Evolutionary conservation across 371 early-diverging fungal genomes (phyloP), one percentile per base, ranked within the genome.

Genomic region (Mucor saturninus): DNA sequence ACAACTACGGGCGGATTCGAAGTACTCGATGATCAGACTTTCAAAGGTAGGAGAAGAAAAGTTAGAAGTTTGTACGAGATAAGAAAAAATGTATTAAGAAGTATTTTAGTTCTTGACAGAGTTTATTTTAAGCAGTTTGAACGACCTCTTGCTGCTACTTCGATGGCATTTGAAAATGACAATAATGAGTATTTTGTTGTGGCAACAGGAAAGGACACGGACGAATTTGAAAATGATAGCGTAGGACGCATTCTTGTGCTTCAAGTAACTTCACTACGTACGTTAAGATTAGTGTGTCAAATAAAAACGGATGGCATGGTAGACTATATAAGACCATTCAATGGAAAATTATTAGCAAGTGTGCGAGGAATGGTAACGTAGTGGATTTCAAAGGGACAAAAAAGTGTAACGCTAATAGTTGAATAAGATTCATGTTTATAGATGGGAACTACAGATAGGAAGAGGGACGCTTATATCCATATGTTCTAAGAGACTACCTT

Each of bases 1-100:
- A 69, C 61, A 56, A 77, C 53, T 62, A 92, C 70, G n/a, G 72
- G 57, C 72, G 85, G 30, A 64, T 79, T 73, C 65, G 85, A 88
- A 7, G 65, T 95, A 0, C 66, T 91, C 9, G 95, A 94, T 58
- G 91, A 90, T 54, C 86, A 88, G 56, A 82, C 83, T 0, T 91
- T 90, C 78, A 87, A 88, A 15, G 64, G 91, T 88, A 74, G 72
- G 73, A n/a, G 5, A 4, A 13, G 21, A 21, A 21, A 21, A 21
- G 21, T 21, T 21, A 38, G 13, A 28, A 26, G 13, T 9, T 32
- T 14, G 4, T 11, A 49, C 8, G 14, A 45, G 37, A 58, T 56
- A 54, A 8, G 38, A 26, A n/a, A 28, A 42, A 31, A 46, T 39
- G 6, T 46, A 46, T 14, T 15, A 10, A 53, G 9, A 11, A 26